Conservation (phyloP, 345 rosid species). For the Trapa incisa region DNA sequence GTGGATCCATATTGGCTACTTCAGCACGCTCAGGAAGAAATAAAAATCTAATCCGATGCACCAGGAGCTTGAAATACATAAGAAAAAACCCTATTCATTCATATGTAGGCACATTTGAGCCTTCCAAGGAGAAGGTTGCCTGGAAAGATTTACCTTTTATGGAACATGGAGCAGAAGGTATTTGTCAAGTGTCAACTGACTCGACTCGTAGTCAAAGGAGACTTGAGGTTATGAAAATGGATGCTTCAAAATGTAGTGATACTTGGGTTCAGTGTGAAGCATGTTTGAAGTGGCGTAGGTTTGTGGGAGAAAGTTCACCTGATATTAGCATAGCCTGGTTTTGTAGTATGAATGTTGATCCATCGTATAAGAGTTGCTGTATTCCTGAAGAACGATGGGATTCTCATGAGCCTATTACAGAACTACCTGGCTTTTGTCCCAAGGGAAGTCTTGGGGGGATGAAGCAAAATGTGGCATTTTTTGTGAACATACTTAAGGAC, state of each 20-base stretch:
- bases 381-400: constrained; percentile 80
- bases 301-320: constrained; percentile 26
- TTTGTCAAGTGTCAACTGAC: background rate
- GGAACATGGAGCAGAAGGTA: constrained; percentile 17
- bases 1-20: constrained; percentile 5
- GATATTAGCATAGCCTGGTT: constrained; percentile 62
- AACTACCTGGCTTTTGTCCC: constrained; percentile 60
- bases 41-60: constrained; percentile 25
- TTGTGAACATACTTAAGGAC: constrained; percentile 58
- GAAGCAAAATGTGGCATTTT: constrained; percentile 59
- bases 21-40: constrained; percentile 17
- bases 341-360: constrained; percentile 81
- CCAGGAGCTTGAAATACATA: constrained; percentile 39
- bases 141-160: constrained; percentile 18
- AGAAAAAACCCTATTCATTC: constrained; percentile 47
- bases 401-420: constrained; percentile 36
- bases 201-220: constrained; percentile 17
- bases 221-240: constrained; percentile 18
- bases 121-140: constrained; percentile 20
- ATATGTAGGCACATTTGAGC: constrained; percentile 28
- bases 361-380: constrained; percentile 48
- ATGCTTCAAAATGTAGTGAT: constrained; percentile 27
- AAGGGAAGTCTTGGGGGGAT: constrained; percentile 51
- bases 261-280: constrained; percentile 93
- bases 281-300: constrained; percentile 88